Evolutionary conservation across 2,329 filamentous ascomycete genomes (phyloP), one percentile per base, ranked within the genome.

Genomic region (Alternaria ventricosa): DNA sequence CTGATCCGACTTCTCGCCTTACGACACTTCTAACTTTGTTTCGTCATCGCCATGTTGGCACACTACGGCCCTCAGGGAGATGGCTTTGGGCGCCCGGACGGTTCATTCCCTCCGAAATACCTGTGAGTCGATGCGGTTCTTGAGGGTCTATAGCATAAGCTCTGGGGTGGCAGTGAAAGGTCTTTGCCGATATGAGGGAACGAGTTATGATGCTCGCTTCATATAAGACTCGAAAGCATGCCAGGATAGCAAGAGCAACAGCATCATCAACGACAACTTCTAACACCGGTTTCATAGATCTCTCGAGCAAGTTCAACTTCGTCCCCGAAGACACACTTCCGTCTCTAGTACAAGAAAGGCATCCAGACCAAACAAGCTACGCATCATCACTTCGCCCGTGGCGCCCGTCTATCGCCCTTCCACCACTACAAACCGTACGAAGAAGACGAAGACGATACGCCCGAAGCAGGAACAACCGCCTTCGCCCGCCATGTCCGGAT

Each of bases 401-500:
- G 59, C 50, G 45, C 59, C 65, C 64, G 65, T 57, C 51, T 68
- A 66, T 27, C 64, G 65, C 69, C 67, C 67, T 43, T 58, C 54
- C n/a, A 30, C 54, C 62, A 62, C 62, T 25, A 59, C 55, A 11
- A 43, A 7, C 57, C 63, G 57, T 57, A 53, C 61, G 22, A 64
- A 41, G 45, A 65, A 55, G 22, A 59, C 41, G 18, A 59, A 66
- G 50, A 23, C 51, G 23, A 61, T 66, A 59, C 59, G 64, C 63
- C 68, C 61, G 25, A 70, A 70, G 54, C 64, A 67, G 54, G 64
- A 67, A 68, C 60, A 65, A 61, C 60, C 66, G 28, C 49, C 57
- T 58, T 69, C 66, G 58, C 70, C 64, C 57, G 67, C 60, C 46
- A 75, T 75, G 72, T 73, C 69, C 45, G 72, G 72, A 23, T 73